Conservation (phyloP, 23 red algal genomes). For the Chondrus crispus region DNA sequence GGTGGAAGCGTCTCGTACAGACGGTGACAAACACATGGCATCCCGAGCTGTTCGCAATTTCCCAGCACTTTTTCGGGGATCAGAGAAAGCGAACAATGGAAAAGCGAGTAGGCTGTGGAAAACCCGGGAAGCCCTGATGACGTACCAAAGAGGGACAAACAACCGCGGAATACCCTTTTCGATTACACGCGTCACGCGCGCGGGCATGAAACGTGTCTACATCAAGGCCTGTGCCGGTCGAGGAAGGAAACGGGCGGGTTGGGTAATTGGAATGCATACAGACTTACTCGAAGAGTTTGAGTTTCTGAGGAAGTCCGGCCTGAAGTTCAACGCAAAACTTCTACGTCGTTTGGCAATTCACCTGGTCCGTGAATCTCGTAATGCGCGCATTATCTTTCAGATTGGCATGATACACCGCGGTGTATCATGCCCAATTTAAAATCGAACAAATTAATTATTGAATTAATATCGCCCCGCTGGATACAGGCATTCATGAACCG, state of each 20-base stretch:
- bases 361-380: too few relatives aligned
- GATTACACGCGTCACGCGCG: background rate
- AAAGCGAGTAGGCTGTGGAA: background rate
- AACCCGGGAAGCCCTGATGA: background rate
- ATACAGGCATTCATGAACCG: background rate
- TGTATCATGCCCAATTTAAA: too few relatives aligned
- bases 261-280: background rate
- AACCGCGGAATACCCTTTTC: too few relatives aligned
- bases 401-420: too few relatives aligned
- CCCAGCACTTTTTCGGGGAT: background rate
- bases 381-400: too few relatives aligned
- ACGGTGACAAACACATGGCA: background rate
- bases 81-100: background rate
- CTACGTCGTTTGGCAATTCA: background rate
- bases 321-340: slow-evolving; percentile 7
- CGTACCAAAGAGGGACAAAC: background rate
- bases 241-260: background rate
- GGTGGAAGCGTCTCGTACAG: too few relatives aligned
- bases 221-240: background rate
- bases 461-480: background rate
- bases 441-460: too few relatives aligned
- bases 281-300: slow-evolving; percentile 40
- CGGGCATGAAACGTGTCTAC: background rate
- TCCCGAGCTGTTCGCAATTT: background rate
- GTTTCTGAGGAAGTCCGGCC: background rate